Conservation (phyloP, 1,284 basidiomycete genomes). For the Rhodofomes roseus region DNA sequence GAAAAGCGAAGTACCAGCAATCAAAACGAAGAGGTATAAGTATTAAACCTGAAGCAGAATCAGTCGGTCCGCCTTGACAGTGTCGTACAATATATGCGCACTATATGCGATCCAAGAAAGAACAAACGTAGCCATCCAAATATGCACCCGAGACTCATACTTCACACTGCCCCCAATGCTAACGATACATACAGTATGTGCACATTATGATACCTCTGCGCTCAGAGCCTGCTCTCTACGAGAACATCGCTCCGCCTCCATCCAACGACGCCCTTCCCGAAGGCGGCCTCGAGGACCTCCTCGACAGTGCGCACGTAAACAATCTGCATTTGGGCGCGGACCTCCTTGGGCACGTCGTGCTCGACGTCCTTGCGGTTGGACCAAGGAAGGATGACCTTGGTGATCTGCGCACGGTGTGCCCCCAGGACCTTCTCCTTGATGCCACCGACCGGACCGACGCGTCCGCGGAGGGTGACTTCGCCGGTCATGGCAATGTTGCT, state of each 20-base stretch:
- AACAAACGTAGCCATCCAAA: neutral
- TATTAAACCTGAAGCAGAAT: neutral
- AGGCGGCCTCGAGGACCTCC: constrained; percentile 80
- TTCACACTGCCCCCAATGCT: neutral
- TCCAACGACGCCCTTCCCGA: constrained; percentile 59
- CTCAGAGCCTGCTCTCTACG: constrained; percentile 53
- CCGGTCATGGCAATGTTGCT: constrained; percentile 80
- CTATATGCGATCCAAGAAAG: neutral
- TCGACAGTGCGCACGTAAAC: constrained; percentile 75
- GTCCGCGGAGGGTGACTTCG: constrained; percentile 79
- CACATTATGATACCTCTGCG: neutral
- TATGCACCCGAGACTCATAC: neutral
- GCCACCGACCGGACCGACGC: constrained; percentile 79
- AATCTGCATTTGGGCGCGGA: constrained; percentile 72
- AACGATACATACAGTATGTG: neutral
- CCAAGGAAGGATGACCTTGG: constrained; percentile 78
- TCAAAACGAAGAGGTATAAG: neutral
- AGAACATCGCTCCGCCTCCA: constrained; percentile 52
- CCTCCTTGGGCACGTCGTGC: constrained; percentile 72
- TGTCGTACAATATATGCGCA: neutral
- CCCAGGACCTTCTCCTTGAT: constrained; percentile 83
- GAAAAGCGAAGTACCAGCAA: neutral
- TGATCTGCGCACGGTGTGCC: constrained; percentile 80
- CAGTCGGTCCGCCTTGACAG: neutral
- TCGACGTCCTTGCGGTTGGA: constrained; percentile 85